Base-by-base conservation (phyloP, 129 eudicot species). In the Artemisia annua region DNA sequence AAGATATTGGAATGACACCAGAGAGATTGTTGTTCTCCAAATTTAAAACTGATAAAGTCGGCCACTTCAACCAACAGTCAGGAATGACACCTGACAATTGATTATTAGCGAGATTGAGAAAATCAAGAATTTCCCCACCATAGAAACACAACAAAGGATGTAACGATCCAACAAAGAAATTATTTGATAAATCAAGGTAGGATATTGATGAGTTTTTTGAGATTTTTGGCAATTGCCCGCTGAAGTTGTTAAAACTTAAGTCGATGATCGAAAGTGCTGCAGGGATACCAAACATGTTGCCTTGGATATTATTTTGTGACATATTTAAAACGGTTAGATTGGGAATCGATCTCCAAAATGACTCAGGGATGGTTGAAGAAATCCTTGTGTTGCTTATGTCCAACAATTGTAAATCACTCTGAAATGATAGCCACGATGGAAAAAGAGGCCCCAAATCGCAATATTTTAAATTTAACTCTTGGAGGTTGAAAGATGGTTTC, bases 261-360 rank as follows among this genome's bases (percentile, higher is more conserved):
- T 52, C 57, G 1, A 52, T 52, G 7, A 52, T 19, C 14, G 19
- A 52, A 52, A 52, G 57, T 16, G n/a, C 12, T 12, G 57, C 18
- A 52, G 57, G 57, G 18, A 52, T 52, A 16, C 57, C 7, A 14
- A 13, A 52, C 17, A 52, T 12, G 0, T 16, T 52, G n/a, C 57
- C 57, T 52, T 52, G 57, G 18, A 52, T 52, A 52, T 52, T 52
- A 52, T 52, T 52, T 52, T 52, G 57, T 14, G 18, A 52, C 57
- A 52, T 16, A 14, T 15, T 52, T 15, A 52, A 16, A 3, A 12
- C 18, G 5, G 5, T 5, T 15, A 52, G 57, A 52, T 52, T 52
- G n/a, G 57, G 17, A 52, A 52, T 13, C 7, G 57, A 52, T 52
- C 17, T 52, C 57, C 57, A 52, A 6, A 52, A 52, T 52, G n/a